Percentiles rank a stretch among this genome's conserved stretches.
phyloP scores from a whole-genome alignment of 2,329 filamentous ascomycete species.

The Ophioceras dolichostomum region DNA sequence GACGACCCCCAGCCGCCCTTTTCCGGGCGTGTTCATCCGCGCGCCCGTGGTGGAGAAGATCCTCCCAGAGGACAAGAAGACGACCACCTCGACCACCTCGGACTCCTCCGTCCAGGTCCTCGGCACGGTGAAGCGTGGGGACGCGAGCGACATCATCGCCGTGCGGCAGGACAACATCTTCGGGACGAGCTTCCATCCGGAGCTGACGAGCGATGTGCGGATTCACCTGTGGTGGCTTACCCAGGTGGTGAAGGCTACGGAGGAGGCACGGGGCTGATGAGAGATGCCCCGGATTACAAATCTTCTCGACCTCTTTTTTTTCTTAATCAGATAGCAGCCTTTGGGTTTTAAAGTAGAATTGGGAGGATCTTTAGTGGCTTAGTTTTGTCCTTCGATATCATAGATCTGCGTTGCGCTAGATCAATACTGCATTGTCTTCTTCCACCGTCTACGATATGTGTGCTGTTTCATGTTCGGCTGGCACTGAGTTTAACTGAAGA shows the following conservation, averaged over 20 bases:
- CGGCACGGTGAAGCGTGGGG: constrained; percentile 32
- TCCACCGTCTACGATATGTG: too few relatives aligned
- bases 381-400: too few relatives aligned
- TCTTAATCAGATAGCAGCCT: too few relatives aligned
- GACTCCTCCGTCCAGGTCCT: constrained; percentile 33
- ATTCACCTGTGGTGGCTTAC: constrained; percentile 92
- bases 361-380: too few relatives aligned
- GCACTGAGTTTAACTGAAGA: too few relatives aligned
- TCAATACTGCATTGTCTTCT: too few relatives aligned
- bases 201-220: constrained; percentile 74
- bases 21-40: constrained; percentile 82
- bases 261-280: background rate
- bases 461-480: too few relatives aligned
- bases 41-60: constrained; percentile 79
- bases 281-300: background rate
- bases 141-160: constrained; percentile 61
- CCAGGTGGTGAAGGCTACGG: constrained; percentile 40
- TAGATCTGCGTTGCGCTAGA: too few relatives aligned
- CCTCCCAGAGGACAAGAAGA: constrained; percentile 34
- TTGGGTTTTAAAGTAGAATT: too few relatives aligned
- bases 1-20: constrained; percentile 29
- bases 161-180: constrained; percentile 86
- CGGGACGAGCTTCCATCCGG: constrained; percentile 91
- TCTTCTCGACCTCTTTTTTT: too few relatives aligned
- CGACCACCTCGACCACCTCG: constrained; percentile 10